A percentile compares a stretch with the other conserved stretches of the same genome.
phyloP scores from a whole-genome alignment of 176 grass and related monocot genomes.

The Ensete glaucum region DNA sequence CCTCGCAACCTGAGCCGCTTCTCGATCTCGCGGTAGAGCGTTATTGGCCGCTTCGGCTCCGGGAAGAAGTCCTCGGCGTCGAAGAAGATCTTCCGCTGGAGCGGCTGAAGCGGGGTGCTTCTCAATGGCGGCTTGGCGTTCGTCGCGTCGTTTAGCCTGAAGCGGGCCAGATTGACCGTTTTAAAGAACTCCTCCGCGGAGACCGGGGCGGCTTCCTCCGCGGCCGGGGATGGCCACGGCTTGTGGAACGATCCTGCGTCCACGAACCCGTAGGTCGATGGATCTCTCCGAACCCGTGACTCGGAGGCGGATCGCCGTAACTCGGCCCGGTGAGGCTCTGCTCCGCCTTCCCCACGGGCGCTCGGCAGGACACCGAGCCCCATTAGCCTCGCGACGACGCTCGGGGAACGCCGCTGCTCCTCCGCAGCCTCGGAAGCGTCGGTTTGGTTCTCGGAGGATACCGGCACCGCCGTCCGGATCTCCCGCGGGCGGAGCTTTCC shows the following conservation, averaged over 20 bases:
- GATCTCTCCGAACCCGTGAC: conserved; percentile 46
- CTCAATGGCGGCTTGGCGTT: background rate
- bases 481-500: conserved; percentile 65
- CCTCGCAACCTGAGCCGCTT: conserved; percentile 78
- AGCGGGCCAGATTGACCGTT: background rate
- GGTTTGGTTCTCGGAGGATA: conserved; percentile 1
- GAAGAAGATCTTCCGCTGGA: conserved; percentile 31
- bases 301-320: conserved; percentile 83
- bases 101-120: background rate
- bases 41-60: conserved; percentile 34
- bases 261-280: conserved; percentile 49
- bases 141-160: background rate
- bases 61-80: conserved; percentile 78
- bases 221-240: background rate
- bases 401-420: conserved; percentile 55
- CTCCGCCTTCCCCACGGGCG: background rate
- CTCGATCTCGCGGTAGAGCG: conserved; percentile 89
- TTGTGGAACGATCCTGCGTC: conserved; percentile 42
- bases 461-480: conserved; percentile 35
- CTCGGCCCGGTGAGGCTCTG: conserved; percentile 9
- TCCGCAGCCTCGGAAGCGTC: conserved; percentile 24
- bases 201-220: background rate
- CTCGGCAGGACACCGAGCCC: conserved; percentile 67
- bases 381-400: conserved; percentile 87
- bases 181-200: conserved; percentile 4